Conservation (phyloP, 306 rosid genomes). For the Quercus berberidifolia region DNA sequence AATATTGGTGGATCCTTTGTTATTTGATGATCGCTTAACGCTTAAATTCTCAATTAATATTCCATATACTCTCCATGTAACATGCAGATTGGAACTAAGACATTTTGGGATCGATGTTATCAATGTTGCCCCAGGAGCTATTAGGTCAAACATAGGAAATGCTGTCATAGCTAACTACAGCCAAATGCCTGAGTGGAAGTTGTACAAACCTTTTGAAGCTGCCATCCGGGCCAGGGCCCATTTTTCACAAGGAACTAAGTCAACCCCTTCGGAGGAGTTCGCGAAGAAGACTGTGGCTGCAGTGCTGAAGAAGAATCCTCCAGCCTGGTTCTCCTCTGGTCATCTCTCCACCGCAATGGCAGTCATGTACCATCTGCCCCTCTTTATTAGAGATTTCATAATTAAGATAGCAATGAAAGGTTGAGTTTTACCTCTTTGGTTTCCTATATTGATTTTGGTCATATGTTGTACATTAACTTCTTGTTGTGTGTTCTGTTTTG, state of each 20-base stretch:
- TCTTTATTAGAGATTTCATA: slow-evolving; percentile 52
- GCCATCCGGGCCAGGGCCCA: slow-evolving; percentile 55
- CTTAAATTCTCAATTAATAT: neutral
- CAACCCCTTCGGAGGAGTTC: slow-evolving; percentile 79
- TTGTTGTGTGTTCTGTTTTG: too few relatives aligned
- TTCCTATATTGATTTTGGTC: neutral
- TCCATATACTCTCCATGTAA: neutral
- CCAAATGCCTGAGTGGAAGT: slow-evolving; percentile 66
- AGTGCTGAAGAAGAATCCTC: slow-evolving; percentile 61
- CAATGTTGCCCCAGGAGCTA: slow-evolving; percentile 75
- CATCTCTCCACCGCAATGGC: slow-evolving; percentile 47
- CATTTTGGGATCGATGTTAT: slow-evolving; percentile 84
- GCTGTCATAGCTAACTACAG: slow-evolving; percentile 46
- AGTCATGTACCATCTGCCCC: slow-evolving; percentile 67
- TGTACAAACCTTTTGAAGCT: slow-evolving; percentile 66
- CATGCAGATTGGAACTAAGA: slow-evolving; percentile 56
- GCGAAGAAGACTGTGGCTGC: slow-evolving; percentile 62
- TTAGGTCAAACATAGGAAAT: slow-evolving; percentile 69
- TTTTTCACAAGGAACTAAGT: slow-evolving; percentile 44
- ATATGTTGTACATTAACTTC: too few relatives aligned
- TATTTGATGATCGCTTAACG: neutral
- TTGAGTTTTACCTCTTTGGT: neutral
- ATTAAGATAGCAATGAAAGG: slow-evolving; percentile 36
- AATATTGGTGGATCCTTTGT: too few relatives aligned
- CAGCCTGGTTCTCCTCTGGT: slow-evolving; percentile 82